Conservation (phyloP, 306 rosid genomes). For the Gillenia trifoliata region DNA sequence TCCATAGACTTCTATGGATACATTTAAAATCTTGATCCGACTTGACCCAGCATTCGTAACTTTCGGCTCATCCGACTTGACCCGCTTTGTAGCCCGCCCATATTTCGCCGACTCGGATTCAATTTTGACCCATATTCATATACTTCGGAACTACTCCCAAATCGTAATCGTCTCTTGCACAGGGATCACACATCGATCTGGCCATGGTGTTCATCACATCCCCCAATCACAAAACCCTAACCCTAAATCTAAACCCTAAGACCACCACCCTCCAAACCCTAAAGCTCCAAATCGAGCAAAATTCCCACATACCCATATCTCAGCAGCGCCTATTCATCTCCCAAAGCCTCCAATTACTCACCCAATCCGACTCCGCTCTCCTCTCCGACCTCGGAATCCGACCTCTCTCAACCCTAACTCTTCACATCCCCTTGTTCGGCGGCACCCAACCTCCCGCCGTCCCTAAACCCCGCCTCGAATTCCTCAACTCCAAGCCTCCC, state of each 20-base stretch:
- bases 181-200: too few relatives aligned
- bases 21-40: too few relatives aligned
- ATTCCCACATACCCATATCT: slow-evolving; percentile 45
- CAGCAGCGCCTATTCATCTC: slow-evolving; percentile 63
- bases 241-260: slow-evolving; percentile 49
- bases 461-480: slow-evolving; percentile 72
- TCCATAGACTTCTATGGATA: too few relatives aligned
- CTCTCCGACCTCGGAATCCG: slow-evolving; percentile 51
- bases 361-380: slow-evolving; percentile 26
- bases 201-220: slow-evolving; percentile 60
- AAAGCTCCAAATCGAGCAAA: slow-evolving; percentile 44
- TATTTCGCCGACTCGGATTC: too few relatives aligned
- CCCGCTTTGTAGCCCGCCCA: too few relatives aligned
- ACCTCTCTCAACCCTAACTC: slow-evolving; percentile 39
- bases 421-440: slow-evolving; percentile 32
- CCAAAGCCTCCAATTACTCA: slow-evolving; percentile 36
- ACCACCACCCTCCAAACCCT: slow-evolving; percentile 52
- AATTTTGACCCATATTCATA: too few relatives aligned
- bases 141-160: not conserved
- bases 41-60: too few relatives aligned
- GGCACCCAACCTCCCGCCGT: slow-evolving; percentile 45
- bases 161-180: not conserved
- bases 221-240: slow-evolving; percentile 50
- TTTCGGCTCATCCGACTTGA: too few relatives aligned
- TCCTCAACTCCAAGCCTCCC: slow-evolving; percentile 77